Conservation (phyloP, 2,329 filamentous ascomycete species). For the Pyricularia grisea region DNA sequence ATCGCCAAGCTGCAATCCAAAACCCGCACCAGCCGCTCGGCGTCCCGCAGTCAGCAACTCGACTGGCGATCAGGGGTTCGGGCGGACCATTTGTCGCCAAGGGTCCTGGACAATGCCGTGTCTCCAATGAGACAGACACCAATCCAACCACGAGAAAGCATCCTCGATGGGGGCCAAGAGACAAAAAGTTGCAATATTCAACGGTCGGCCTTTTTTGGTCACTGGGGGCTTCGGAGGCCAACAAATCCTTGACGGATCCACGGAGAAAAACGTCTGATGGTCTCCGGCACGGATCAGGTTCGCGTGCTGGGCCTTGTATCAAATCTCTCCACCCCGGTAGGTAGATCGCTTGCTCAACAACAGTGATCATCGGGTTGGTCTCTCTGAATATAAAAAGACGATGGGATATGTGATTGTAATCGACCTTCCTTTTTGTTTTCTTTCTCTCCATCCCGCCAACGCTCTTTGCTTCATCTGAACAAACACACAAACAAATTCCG, state of each 20-base stretch:
- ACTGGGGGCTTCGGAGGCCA: not conserved
- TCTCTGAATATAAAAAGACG: not conserved
- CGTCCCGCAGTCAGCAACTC: not conserved
- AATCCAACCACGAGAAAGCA: not conserved
- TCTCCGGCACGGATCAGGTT: not conserved
- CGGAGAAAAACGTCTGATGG: not conserved
- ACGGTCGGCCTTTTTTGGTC: not conserved
- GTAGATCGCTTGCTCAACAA: not conserved
- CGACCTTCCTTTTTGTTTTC: not conserved
- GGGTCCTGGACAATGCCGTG: not conserved
- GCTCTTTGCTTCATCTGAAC: not conserved
- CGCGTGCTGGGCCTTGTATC: not conserved
- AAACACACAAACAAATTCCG: slow-evolving; percentile 3
- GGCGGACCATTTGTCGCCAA: not conserved
- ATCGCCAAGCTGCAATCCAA: not conserved
- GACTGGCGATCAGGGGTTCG: not conserved
- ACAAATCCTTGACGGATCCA: not conserved
- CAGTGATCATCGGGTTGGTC: too few species aligned
- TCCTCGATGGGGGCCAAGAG: not conserved
- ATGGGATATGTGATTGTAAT: not conserved
- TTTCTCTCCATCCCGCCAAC: not conserved
- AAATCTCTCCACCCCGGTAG: not conserved
- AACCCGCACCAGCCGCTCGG: not conserved
- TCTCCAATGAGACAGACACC: not conserved
- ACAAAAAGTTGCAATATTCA: not conserved